These are phyloP conservation scores for Fusarium scirpi DNA, from an alignment of 2,329 filamentous ascomycete species.

Conservation along the genomic window DNA sequence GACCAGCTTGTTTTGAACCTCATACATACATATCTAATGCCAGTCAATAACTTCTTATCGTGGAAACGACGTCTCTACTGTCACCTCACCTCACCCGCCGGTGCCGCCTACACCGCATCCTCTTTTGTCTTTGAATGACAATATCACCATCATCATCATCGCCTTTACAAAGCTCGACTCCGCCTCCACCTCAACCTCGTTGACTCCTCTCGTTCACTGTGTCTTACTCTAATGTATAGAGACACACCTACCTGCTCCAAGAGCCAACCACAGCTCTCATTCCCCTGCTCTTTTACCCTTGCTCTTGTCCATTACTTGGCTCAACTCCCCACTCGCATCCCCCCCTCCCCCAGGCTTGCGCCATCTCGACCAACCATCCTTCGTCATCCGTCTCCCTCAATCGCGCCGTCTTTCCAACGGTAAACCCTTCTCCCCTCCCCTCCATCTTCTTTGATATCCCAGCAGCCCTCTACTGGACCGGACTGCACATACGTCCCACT, in stretches of 20 bases:
- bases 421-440: slow-evolving; percentile 40
- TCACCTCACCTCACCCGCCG: slow-evolving; percentile 11
- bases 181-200: slow-evolving; percentile 9
- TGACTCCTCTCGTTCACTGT: slow-evolving; percentile 22
- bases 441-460: slow-evolving; percentile 41
- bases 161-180: slow-evolving; percentile 18
- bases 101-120: slow-evolving; percentile 22
- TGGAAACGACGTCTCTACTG: slow-evolving; percentile 1
- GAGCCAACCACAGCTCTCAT: slow-evolving; percentile 31
- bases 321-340: slow-evolving; percentile 31
- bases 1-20: neutral
- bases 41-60: slow-evolving; percentile 18
- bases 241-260: slow-evolving; percentile 19
- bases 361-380: slow-evolving; percentile 51
- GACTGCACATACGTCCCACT: slow-evolving; percentile 31
- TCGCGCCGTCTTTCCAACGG: slow-evolving; percentile 47
- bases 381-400: slow-evolving; percentile 51
- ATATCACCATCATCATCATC: slow-evolving; percentile 23
- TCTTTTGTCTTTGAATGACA: neutral
- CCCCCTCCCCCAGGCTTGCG: slow-evolving; percentile 43
- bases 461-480: slow-evolving; percentile 34
- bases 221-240: slow-evolving; percentile 31
- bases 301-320: slow-evolving; percentile 38
- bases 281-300: slow-evolving; percentile 39
- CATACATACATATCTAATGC: slow-evolving; percentile 1